phyloP scores from a whole-genome alignment of 2,329 filamentous ascomycete species.

The Ascochyta fabae region DNA sequence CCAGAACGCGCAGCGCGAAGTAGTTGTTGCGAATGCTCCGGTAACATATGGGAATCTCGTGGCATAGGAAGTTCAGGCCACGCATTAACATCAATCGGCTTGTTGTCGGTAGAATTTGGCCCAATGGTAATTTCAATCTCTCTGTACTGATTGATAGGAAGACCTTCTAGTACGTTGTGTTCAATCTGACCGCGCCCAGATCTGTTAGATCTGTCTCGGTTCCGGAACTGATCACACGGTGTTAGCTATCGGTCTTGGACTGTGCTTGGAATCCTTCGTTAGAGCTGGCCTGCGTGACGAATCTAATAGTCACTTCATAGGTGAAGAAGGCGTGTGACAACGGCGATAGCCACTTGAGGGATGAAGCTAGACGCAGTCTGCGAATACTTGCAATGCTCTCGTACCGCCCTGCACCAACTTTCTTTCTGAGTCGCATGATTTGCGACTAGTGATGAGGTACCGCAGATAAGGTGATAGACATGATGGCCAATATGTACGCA shows the following conservation, averaged over 20 bases:
- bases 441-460: neutral
- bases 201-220: slow-evolving; percentile 64
- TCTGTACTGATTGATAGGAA: slow-evolving; percentile 91
- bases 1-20: slow-evolving; percentile 81
- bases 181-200: slow-evolving; percentile 65
- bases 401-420: neutral
- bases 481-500: neutral
- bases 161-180: slow-evolving; percentile 72
- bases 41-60: slow-evolving; percentile 78
- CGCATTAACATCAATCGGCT: slow-evolving; percentile 64
- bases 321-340: neutral
- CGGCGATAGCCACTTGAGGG: neutral
- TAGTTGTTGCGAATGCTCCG: slow-evolving; percentile 80
- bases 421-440: neutral
- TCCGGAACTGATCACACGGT: slow-evolving; percentile 56
- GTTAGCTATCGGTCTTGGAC: slow-evolving; percentile 23
- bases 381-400: neutral
- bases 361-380: neutral
- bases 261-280: neutral
- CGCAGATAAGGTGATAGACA: neutral
- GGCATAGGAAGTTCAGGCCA: slow-evolving; percentile 90
- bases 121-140: slow-evolving; percentile 70
- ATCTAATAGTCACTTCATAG: neutral
- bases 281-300: neutral
- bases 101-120: slow-evolving; percentile 70